Evolutionary conservation across 305 asterid genomes (phyloP), one percentile per base, ranked within the genome.

Genomic region (Andrographis paniculata): DNA sequence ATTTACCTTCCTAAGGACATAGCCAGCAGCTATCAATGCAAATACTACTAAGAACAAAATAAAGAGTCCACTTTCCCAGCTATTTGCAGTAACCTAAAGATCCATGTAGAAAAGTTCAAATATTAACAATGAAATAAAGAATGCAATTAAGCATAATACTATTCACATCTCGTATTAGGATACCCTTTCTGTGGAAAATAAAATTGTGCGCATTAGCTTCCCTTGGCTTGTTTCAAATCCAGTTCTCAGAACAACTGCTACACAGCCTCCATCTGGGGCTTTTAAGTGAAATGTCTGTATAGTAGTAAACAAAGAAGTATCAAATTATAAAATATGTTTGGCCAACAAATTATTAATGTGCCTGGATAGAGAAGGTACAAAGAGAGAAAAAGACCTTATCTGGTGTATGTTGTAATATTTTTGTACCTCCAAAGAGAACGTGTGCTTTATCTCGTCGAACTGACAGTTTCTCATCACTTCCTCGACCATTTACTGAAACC

Each of bases 211-310:
- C 98, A 91, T 91, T 52, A 91, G 76, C 80, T 91, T 91, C 56
- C 98, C 98, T 74, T 91, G 98, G 61, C 98, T 85, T 21, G 98
- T 91, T 56, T 91, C 98, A 66, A 91, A 91, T 60, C 98, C 98
- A 75, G 95, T 91, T 68, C 96, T 78, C 54, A 91, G 68, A 67
- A 91, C 94, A 60, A 86, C 94, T 35, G 98, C 98, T 62, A 91
- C 72, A 75, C 96, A 91, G 57, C 98, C 98, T 61, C 94, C 92
- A 69, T 91, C 98, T 21, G 98, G 95, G 61, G 96, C 74, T 77
- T 82, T 91, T 71, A 86, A 64, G 41, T 64, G 85, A 70, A 82
- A 78, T 53, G 92, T 63, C 98, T 91, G 78, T 38, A 55, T 58
- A 64, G 59, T 48, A 24, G 36, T 64, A 39, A 60, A 55, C 14